These are phyloP conservation scores for Erodium trifolium DNA, from an alignment of 441 rosid species.

Conservation along the genomic window DNA sequence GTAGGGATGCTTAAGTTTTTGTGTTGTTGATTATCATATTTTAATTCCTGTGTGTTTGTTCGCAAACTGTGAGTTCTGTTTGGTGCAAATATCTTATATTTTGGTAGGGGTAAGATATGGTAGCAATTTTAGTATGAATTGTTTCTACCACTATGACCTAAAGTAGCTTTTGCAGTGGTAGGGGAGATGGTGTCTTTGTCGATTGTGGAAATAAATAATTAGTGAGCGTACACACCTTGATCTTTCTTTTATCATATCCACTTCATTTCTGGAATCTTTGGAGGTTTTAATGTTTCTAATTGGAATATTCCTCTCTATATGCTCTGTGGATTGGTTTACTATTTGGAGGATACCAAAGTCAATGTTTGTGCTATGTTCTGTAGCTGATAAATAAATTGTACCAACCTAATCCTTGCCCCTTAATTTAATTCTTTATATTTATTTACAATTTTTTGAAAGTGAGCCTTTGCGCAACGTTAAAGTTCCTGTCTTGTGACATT, in stretches of 20 bases:
- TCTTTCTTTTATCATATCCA: conserved; percentile 17
- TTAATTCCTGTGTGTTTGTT: not conserved
- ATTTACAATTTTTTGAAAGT: not conserved
- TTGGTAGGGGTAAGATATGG: not conserved
- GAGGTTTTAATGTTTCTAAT: conserved; percentile 9
- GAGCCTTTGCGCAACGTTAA: not conserved
- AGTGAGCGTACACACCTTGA: conserved; percentile 7
- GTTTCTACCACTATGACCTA: conserved; percentile 16
- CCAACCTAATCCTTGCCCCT: conserved; percentile 3
- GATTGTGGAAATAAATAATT: conserved; percentile 8
- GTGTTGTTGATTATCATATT: not conserved
- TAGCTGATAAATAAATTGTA: conserved; percentile 7
- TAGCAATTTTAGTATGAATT: conserved; percentile 17
- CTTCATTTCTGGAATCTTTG: conserved; percentile 23
- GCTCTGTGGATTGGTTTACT: conserved; percentile 33
- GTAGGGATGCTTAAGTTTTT: not conserved
- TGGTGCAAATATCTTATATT: not conserved
- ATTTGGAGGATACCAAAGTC: conserved; percentile 26
- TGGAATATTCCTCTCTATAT: conserved; percentile 50
- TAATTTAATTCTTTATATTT: conserved; percentile 1
- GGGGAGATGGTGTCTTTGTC: conserved; percentile 20
- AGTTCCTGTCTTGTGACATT: not conserved
- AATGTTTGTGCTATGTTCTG: conserved; percentile 29
- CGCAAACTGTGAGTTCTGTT: conserved; percentile 4
- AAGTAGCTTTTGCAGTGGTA: conserved; percentile 17